These are phyloP conservation scores for Dipodascus albidus DNA, from an alignment of 805 yeast genomes.

Conservation along the genomic window DNA sequence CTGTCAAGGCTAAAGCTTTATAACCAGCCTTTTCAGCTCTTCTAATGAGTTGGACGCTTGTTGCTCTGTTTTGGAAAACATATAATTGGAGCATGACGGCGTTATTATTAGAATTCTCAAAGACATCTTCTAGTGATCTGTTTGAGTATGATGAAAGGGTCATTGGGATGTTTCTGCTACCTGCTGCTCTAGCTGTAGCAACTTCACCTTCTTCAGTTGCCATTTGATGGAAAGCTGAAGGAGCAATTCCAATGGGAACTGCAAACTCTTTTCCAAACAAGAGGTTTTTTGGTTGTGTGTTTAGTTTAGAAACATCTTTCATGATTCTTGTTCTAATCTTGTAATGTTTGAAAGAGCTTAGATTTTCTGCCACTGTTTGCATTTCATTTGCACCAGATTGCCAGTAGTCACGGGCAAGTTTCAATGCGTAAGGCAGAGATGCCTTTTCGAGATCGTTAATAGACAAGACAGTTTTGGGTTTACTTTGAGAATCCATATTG, in stretches of 20 bases:
- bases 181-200: conserved; percentile 25
- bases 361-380: conserved; percentile 20
- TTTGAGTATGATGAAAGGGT: conserved; percentile 20
- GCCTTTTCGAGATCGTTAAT: conserved; percentile 10
- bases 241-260: conserved; percentile 26
- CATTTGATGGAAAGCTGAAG: conserved; percentile 24
- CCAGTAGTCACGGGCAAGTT: conserved; percentile 20
- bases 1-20: conserved; percentile 41
- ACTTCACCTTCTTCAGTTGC: conserved; percentile 25
- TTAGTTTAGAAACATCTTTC: conserved; percentile 20
- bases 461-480: not conserved
- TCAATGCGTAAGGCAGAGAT: conserved; percentile 10
- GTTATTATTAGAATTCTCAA: conserved; percentile 15
- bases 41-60: conserved; percentile 16
- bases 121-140: conserved; percentile 19
- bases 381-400: conserved; percentile 21
- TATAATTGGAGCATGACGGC: conserved; percentile 22
- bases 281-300: conserved; percentile 12
- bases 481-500: not conserved
- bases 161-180: conserved; percentile 20
- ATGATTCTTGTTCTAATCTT: conserved; percentile 22
- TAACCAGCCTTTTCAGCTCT: conserved; percentile 23
- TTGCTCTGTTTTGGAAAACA: conserved; percentile 21
- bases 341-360: conserved; percentile 18
- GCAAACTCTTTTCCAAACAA: conserved; percentile 17